phyloP scores from a whole-genome alignment of 306 rosid genomes.

The Ochetophila trinervis region DNA sequence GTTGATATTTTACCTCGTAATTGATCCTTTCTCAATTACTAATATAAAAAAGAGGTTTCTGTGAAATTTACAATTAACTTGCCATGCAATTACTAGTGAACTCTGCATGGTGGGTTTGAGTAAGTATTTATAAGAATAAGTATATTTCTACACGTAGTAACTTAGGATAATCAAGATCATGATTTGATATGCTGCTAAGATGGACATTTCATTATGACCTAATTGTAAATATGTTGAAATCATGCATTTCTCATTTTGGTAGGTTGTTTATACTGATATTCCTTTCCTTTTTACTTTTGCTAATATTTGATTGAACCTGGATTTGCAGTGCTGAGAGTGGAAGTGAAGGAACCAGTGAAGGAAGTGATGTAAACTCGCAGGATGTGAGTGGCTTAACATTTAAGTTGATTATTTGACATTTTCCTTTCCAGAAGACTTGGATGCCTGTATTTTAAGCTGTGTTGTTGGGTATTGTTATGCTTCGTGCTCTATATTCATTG shows the following conservation, averaged over 20 bases:
- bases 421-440: not conserved
- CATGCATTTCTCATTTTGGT: not conserved
- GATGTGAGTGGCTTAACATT: slow-evolving; percentile 59
- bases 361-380: slow-evolving; percentile 90
- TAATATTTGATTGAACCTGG: slow-evolving; percentile 36
- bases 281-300: slow-evolving; percentile 25
- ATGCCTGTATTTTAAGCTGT: not conserved
- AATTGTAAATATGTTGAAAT: not conserved
- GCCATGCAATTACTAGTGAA: too few relatives aligned
- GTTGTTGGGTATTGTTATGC: not conserved
- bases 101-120: too few relatives aligned
- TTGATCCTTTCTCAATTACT: too few relatives aligned
- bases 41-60: too few relatives aligned
- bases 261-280: slow-evolving; percentile 5
- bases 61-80: too few relatives aligned
- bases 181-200: too few relatives aligned
- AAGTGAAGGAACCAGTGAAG: slow-evolving; percentile 91
- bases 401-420: not conserved
- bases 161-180: too few relatives aligned
- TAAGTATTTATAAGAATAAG: too few relatives aligned
- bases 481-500: too few relatives aligned
- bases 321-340: slow-evolving; percentile 90
- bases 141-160: too few relatives aligned
- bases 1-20: too few relatives aligned
- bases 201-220: not conserved